Conservation (phyloP, 2,329 filamentous ascomycete genomes). For the Fusarium sp. region DNA sequence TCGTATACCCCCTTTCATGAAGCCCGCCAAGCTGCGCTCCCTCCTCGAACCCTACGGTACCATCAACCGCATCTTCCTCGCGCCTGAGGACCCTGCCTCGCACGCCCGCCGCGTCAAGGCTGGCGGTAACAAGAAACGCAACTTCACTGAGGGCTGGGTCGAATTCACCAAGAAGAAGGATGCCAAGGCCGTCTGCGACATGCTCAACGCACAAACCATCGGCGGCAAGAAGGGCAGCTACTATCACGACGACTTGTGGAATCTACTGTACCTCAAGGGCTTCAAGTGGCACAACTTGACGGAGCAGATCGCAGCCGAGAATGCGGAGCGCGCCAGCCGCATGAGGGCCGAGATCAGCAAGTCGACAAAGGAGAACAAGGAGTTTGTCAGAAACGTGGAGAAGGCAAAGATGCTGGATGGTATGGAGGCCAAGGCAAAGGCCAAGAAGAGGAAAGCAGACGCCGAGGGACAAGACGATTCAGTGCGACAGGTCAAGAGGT, state of each 20-base stretch:
- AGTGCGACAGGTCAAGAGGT: slow-evolving; percentile 52
- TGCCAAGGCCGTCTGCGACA: slow-evolving; percentile 81
- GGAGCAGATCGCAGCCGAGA: slow-evolving; percentile 85
- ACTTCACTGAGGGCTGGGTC: slow-evolving; percentile 89
- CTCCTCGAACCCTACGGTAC: slow-evolving; percentile 82
- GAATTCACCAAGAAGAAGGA: slow-evolving; percentile 84
- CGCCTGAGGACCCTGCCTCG: slow-evolving; percentile 78
- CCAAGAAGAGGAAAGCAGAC: slow-evolving; percentile 56
- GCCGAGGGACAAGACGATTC: slow-evolving; percentile 43
- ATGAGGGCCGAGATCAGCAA: slow-evolving; percentile 84
- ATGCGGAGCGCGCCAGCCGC: slow-evolving; percentile 81
- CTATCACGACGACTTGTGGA: slow-evolving; percentile 91
- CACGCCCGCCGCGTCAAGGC: slow-evolving; percentile 77
- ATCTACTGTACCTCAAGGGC: slow-evolving; percentile 82
- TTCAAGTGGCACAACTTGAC: slow-evolving; percentile 87
- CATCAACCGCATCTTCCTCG: slow-evolving; percentile 84
- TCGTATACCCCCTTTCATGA: slow-evolving; percentile 90
- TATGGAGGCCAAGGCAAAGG: slow-evolving; percentile 73
- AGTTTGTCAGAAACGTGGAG: slow-evolving; percentile 85
- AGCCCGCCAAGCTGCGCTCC: slow-evolving; percentile 81
- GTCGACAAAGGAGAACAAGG: slow-evolving; percentile 84
- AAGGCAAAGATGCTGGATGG: slow-evolving; percentile 83
- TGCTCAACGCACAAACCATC: slow-evolving; percentile 83
- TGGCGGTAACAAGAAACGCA: slow-evolving; percentile 87
- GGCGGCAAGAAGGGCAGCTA: slow-evolving; percentile 88